Conservation (phyloP, 768 basidiomycete species). For the Sarcomyxa edulis region DNA sequence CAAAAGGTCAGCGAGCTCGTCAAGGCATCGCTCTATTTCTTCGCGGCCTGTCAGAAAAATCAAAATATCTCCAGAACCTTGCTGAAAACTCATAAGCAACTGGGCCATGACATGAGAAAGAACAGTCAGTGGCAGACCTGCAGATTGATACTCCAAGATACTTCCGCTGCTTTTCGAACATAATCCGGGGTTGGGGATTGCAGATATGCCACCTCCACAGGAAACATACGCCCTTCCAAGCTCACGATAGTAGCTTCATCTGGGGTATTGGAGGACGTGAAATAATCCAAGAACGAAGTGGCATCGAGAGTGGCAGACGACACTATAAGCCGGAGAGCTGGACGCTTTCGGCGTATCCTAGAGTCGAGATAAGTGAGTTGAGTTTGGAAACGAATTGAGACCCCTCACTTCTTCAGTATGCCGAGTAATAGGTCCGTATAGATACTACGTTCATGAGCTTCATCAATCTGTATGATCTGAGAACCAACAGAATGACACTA, state of each 20-base stretch:
- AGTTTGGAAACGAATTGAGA: not conserved
- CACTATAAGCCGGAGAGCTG: slow-evolving; percentile 84
- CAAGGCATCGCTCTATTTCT: slow-evolving; percentile 88
- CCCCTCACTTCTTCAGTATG: slow-evolving; percentile 80
- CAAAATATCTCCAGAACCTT: slow-evolving; percentile 82
- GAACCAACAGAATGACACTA: not conserved
- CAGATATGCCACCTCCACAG: slow-evolving; percentile 90
- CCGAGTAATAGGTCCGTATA: slow-evolving; percentile 94
- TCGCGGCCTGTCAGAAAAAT: slow-evolving; percentile 95
- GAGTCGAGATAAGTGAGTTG: slow-evolving; percentile 3
- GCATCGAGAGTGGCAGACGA: slow-evolving; percentile 98
- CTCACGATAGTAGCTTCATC: slow-evolving; percentile 82
- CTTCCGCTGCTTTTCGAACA: slow-evolving; percentile 73
- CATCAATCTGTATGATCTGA: slow-evolving; percentile 67
- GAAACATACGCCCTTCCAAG: slow-evolving; percentile 91
- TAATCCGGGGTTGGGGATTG: slow-evolving; percentile 77
- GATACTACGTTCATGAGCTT: slow-evolving; percentile 94
- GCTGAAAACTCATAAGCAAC: slow-evolving; percentile 34
- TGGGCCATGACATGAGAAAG: not conserved
- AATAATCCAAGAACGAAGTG: slow-evolving; percentile 83
- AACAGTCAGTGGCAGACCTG: too few relatives aligned
- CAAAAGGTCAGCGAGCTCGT: slow-evolving; percentile 73
- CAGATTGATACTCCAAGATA: slow-evolving; percentile 75
- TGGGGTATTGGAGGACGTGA: slow-evolving; percentile 55
- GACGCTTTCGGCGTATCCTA: slow-evolving; percentile 89